Evolutionary conservation across 345 rosid genomes (phyloP), one percentile per base, ranked within the genome.

Genomic region (Citrus hindsii): DNA sequence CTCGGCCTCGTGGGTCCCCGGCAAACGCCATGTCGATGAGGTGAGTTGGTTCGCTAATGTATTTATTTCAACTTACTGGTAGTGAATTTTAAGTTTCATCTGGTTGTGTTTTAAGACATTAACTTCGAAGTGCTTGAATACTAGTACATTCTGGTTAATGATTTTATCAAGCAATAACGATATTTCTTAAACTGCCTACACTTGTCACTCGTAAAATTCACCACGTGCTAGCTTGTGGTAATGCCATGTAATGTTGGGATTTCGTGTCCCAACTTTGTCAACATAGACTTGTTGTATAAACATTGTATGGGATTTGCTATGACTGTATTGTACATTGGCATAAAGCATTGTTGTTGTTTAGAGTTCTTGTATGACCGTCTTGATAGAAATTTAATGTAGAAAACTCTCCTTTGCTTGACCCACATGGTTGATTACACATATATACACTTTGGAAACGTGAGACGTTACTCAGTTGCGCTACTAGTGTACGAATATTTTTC

Each of bases 21-120:
- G 94, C 6, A 94, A 94, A 87, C 94, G 94, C 75, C 96, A 94
- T 73, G 88, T 89, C 58, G 84, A 94, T 78, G 98, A 94, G 98
- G 98, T 92, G 19, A 75, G 78, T 75, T 58, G 7, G 8, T 30
- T 21, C 62, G 37, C 48, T 56, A 18, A n/a, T 53, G 65, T 25
- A 9, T 38, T 30, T 9, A 30, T 64, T 59, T 22, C 62, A 53
- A 53, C 58, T 51, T 22, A 19, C 55, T 27, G 27, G 24, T 9
- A 24, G 46, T 16, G 18, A 25, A 38, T 59, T 25, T 74, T 55
- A 35, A 38, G 25, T 22, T 35, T 59, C 58, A 59, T 37, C n/a
- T 19, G 33, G 63, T 58, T 33, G 22, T 35, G 1, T 0, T 59
- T 35, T 58, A 58, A n/a, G 51, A 24, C 27, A 7, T 73, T 58